Conservation (phyloP, 1,284 basidiomycete species). For the Heterobasidion parviporum region DNA sequence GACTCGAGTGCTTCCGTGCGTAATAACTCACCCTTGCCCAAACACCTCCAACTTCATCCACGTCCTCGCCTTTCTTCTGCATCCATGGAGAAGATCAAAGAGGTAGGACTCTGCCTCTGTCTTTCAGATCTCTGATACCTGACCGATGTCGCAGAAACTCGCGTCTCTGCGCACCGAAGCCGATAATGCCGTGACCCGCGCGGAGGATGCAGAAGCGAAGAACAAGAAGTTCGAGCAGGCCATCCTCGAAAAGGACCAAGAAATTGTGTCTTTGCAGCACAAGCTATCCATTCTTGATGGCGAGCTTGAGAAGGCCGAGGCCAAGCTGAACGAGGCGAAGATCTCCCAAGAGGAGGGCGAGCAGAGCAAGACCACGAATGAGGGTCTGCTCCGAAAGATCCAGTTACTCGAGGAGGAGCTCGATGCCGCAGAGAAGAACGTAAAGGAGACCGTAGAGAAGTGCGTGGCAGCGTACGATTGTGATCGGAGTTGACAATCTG, state of each 20-base stretch:
- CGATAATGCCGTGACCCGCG: constrained; percentile 64
- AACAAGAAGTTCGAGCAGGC: constrained; percentile 73
- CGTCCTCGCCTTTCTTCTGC: constrained; percentile 5
- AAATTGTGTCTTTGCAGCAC: constrained; percentile 79
- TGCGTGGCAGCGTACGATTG: constrained; percentile 85
- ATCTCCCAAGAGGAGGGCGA: constrained; percentile 65
- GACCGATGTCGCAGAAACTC: constrained; percentile 42
- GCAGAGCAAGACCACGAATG: constrained; percentile 65
- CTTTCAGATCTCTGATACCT: constrained; percentile 25
- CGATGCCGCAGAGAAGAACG: constrained; percentile 92
- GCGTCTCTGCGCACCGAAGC: constrained; percentile 69
- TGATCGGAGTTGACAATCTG: constrained; percentile 22
- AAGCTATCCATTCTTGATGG: constrained; percentile 49
- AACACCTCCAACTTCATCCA: constrained; percentile 11
- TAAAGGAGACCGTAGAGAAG: constrained; percentile 87
- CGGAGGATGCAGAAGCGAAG: constrained; percentile 70
- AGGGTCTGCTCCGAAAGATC: constrained; percentile 80
- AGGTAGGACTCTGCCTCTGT: not conserved
- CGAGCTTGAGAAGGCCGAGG: constrained; percentile 66
- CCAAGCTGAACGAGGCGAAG: constrained; percentile 70
- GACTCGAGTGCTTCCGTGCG: not conserved
- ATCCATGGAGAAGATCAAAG: not conserved
- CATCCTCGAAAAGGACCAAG: constrained; percentile 76
- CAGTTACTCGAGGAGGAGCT: constrained; percentile 92
- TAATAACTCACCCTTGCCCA: constrained; percentile 16